These are phyloP conservation scores for Scheffersomyces cryptocercus DNA, from an alignment of 1,139 yeast species.

Conservation along the genomic window DNA sequence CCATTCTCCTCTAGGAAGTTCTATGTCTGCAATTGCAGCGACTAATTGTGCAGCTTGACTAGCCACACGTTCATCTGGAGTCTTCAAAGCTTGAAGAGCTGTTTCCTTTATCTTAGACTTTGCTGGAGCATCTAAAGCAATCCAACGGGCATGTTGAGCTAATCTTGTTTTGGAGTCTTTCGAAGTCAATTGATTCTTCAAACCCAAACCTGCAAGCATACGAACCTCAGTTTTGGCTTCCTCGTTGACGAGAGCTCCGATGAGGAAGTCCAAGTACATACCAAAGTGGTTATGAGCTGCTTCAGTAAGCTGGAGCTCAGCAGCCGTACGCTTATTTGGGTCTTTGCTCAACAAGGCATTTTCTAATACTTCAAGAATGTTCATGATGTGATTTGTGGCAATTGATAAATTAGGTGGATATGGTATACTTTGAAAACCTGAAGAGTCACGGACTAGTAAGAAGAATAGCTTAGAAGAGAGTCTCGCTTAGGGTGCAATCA, in stretches of 20 bases:
- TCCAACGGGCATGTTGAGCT: conserved; percentile 65
- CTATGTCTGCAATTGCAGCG: conserved; percentile 95
- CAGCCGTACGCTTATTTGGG: conserved; percentile 70
- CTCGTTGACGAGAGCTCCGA: conserved; percentile 71
- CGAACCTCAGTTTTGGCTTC: conserved; percentile 76
- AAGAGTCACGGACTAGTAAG: no score
- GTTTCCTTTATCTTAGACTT: conserved; percentile 67
- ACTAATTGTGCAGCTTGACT: conserved; percentile 90
- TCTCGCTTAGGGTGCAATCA: no score
- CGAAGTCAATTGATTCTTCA: conserved; percentile 85
- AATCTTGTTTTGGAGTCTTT: conserved; percentile 58
- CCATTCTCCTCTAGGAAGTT: conserved; percentile 88
- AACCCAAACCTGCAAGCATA: conserved; percentile 85
- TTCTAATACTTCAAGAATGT: conserved; percentile 73
- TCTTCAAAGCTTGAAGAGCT: conserved; percentile 64
- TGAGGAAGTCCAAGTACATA: conserved; percentile 68
- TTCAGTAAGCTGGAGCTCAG: conserved; percentile 75
- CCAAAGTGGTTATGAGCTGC: conserved; percentile 77
- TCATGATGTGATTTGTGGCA: conserved; percentile 38
- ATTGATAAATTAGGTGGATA: not conserved
- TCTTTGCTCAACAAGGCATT: conserved; percentile 72
- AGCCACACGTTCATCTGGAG: conserved; percentile 78
- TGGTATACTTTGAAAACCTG: not conserved
- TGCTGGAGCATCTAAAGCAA: conserved; percentile 51
- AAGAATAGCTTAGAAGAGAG: no score